These are phyloP conservation scores for Tuber microsphaerosporum DNA, from an alignment of 495 filamentous ascomycete genomes.

Conservation along the genomic window DNA sequence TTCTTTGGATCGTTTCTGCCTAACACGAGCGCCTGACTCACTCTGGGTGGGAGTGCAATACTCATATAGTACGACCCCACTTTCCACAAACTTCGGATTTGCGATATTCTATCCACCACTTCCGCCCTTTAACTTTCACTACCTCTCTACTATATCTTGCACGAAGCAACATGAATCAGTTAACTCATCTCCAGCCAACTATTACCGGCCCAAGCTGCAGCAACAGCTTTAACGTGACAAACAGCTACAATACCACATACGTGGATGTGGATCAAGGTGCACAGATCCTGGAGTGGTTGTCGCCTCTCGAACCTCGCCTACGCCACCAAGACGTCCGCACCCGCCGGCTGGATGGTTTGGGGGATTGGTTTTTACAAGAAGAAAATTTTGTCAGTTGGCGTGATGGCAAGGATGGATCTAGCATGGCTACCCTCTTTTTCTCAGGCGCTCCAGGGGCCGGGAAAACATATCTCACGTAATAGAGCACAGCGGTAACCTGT, in stretches of 20 bases:
- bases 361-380: neutral
- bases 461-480: neutral
- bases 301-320: neutral
- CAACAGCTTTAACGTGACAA: neutral
- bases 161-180: neutral
- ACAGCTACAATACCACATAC: neutral
- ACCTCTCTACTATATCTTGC: neutral
- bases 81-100: too few relatives aligned
- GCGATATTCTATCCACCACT: too few relatives aligned
- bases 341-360: neutral
- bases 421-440: neutral
- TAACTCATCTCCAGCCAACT: neutral
- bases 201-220: neutral
- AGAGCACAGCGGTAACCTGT: neutral
- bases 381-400: neutral
- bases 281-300: neutral
- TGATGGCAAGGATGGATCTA: neutral
- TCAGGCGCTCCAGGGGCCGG: neutral
- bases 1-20: too few relatives aligned
- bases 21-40: too few relatives aligned
- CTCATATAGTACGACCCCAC: too few relatives aligned
- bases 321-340: neutral
- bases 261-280: neutral
- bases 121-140: too few relatives aligned
- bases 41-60: too few relatives aligned